Evolutionary conservation across 768 basidiomycete genomes (phyloP).

Genomic region (Sarcodon aspratus): DNA sequence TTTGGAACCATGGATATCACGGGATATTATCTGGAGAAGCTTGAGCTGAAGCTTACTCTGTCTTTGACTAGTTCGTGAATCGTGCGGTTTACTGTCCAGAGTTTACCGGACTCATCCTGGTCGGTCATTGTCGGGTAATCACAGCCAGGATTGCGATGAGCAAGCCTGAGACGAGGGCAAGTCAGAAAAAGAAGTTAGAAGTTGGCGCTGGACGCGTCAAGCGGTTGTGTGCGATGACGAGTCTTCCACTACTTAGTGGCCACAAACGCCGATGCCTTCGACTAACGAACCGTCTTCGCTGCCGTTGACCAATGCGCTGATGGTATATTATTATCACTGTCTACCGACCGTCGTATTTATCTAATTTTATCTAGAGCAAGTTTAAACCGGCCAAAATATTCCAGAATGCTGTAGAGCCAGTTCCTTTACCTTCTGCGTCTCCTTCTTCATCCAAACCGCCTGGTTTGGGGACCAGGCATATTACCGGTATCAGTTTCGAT

Average conservation of each 20-base stretch:
- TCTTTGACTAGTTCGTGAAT: conserved; percentile 95
- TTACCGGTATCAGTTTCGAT: conserved; percentile 86
- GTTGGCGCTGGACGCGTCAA: not conserved
- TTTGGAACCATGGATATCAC: conserved; percentile 10
- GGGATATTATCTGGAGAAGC: not conserved
- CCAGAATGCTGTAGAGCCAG: conserved; percentile 61
- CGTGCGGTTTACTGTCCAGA: conserved; percentile 95
- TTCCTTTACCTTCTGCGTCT: conserved; percentile 16
- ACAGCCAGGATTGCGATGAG: not conserved
- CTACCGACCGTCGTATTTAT: not conserved
- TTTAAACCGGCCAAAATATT: conserved; percentile 88
- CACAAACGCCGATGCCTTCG: conserved; percentile 7
- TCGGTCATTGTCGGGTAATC: conserved; percentile 41
- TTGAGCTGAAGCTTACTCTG: conserved; percentile 45
- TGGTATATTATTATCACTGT: conserved; percentile 15
- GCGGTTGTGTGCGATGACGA: too few species aligned
- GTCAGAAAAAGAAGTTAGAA: not conserved
- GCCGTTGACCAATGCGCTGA: conserved; percentile 15
- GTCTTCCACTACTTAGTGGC: conserved; percentile 2
- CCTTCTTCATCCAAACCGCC: conserved; percentile 8
- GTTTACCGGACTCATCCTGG: conserved; percentile 69
- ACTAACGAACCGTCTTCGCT: conserved; percentile 10
- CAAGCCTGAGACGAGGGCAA: not conserved
- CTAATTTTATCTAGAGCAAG: conserved; percentile 33
- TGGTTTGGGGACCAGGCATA: conserved; percentile 48